Evolutionary conservation across 768 basidiomycete genomes (phyloP).

Genomic region (Auriscalpium vulgare): DNA sequence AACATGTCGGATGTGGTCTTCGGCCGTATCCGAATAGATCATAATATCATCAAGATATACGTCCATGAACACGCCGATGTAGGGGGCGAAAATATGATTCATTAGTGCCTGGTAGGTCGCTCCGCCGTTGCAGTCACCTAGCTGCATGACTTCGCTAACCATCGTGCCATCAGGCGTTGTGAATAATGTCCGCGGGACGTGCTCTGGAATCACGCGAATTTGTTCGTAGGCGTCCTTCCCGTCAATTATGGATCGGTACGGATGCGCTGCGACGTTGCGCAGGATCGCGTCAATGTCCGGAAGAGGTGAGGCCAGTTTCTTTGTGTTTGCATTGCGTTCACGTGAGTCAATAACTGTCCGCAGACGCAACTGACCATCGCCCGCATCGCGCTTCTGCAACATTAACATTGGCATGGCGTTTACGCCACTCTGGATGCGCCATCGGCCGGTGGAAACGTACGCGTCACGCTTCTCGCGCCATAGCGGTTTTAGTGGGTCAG

Average conservation of each 20-base stretch:
- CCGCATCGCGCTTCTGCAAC: slow-evolving; percentile 20
- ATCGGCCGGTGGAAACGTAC: slow-evolving; percentile 24
- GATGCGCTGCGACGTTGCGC: slow-evolving; percentile 13
- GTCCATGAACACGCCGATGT: slow-evolving; percentile 24
- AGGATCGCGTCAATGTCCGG: slow-evolving; percentile 23
- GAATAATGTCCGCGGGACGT: slow-evolving; percentile 22
- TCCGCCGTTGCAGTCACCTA: slow-evolving; percentile 38
- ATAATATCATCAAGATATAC: slow-evolving; percentile 28
- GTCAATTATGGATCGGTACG: slow-evolving; percentile 20
- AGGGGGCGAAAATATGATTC: slow-evolving; percentile 25
- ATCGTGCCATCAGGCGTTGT: slow-evolving; percentile 29
- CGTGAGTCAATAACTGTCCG: slow-evolving; percentile 21
- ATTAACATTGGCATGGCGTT: slow-evolving; percentile 28
- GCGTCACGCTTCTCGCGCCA: slow-evolving; percentile 25
- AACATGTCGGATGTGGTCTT: slow-evolving; percentile 21
- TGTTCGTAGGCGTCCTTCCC: slow-evolving; percentile 27
- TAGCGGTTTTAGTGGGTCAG: slow-evolving; percentile 19
- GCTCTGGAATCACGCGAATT: slow-evolving; percentile 18
- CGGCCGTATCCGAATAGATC: slow-evolving; percentile 21
- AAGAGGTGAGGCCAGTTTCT: slow-evolving; percentile 19
- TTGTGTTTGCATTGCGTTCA: slow-evolving; percentile 25
- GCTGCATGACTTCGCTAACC: slow-evolving; percentile 33
- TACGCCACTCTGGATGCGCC: slow-evolving; percentile 19
- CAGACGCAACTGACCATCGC: slow-evolving; percentile 15
- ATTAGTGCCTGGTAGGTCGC: slow-evolving; percentile 32